A percentile compares a stretch with the other conserved stretches of the same genome.
These are phyloP conservation scores for Claviceps quebecensis DNA, from an alignment of 2,329 filamentous ascomycete genomes.

Conservation along the genomic window DNA sequence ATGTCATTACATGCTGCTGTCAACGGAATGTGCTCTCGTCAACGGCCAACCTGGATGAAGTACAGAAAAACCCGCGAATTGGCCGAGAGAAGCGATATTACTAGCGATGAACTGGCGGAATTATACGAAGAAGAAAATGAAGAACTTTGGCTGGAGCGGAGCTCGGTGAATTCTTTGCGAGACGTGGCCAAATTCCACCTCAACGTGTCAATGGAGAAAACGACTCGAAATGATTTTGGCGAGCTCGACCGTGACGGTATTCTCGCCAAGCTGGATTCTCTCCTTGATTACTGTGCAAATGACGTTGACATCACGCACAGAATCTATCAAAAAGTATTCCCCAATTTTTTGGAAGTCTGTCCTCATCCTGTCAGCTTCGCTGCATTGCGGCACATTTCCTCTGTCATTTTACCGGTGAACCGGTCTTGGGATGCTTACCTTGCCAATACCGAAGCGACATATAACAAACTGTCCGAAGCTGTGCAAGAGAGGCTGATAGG, in stretches of 20 bases:
- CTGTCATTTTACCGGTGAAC: slow-evolving; percentile 83
- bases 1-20: slow-evolving; percentile 98
- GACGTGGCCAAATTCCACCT: slow-evolving; percentile 97
- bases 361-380: slow-evolving; percentile 97
- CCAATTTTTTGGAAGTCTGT: slow-evolving; percentile 75
- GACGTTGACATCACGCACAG: slow-evolving; percentile 88
- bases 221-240: slow-evolving; percentile 72
- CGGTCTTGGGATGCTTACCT: slow-evolving; percentile 80
- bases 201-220: slow-evolving; percentile 81
- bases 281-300: slow-evolving; percentile 87
- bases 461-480: slow-evolving; percentile 60
- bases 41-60: slow-evolving; percentile 94
- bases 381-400: slow-evolving; percentile 80
- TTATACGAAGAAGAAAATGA: slow-evolving; percentile 81
- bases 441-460: slow-evolving; percentile 70
- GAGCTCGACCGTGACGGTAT: slow-evolving; percentile 63
- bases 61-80: slow-evolving; percentile 82
- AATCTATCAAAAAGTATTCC: slow-evolving; percentile 89
- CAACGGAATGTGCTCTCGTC: slow-evolving; percentile 96
- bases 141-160: slow-evolving; percentile 88
- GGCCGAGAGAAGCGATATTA: slow-evolving; percentile 60
- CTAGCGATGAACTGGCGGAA: slow-evolving; percentile 55
- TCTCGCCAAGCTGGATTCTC: slow-evolving; percentile 56
- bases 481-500: slow-evolving; percentile 62
- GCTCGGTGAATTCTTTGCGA: slow-evolving; percentile 85